Conservation (phyloP, 1,284 basidiomycete species). For the Meripilus lineatus region DNA sequence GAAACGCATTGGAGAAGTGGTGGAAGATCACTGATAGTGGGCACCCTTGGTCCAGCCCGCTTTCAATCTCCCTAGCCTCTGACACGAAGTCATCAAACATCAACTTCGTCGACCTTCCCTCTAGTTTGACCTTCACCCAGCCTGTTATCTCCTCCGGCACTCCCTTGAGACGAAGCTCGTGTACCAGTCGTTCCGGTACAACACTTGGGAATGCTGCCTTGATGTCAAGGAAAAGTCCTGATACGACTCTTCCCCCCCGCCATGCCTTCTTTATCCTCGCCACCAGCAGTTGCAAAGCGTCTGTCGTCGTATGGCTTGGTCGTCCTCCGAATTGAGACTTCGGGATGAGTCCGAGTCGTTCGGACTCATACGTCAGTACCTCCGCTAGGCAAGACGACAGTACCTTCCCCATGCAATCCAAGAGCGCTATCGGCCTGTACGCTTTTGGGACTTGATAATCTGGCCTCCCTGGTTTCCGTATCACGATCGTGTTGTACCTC, state of each 20-base stretch:
- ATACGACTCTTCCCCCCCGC: slow-evolving; percentile 26
- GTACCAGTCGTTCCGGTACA: slow-evolving; percentile 22
- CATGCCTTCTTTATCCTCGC: slow-evolving; percentile 30
- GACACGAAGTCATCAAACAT: slow-evolving; percentile 29
- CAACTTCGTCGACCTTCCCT: slow-evolving; percentile 20
- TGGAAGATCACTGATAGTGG: slow-evolving; percentile 28
- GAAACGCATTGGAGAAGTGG: slow-evolving; percentile 29
- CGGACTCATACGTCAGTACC: slow-evolving; percentile 16
- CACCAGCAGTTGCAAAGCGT: slow-evolving; percentile 31
- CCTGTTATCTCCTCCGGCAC: slow-evolving; percentile 21
- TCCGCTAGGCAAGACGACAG: slow-evolving; percentile 24
- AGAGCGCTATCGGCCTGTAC: slow-evolving; percentile 37
- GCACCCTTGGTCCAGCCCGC: slow-evolving; percentile 31
- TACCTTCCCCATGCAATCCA: slow-evolving; percentile 32
- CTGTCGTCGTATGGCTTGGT: slow-evolving; percentile 30
- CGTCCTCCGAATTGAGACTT: slow-evolving; percentile 30
- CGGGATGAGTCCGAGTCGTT: slow-evolving; percentile 22
- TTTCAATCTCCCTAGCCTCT: slow-evolving; percentile 17
- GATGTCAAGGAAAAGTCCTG: slow-evolving; percentile 34
- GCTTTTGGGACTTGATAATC: slow-evolving; percentile 32
- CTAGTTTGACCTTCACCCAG: slow-evolving; percentile 22
- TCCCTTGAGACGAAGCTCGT: slow-evolving; percentile 25
- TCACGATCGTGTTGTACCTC: slow-evolving; percentile 27
- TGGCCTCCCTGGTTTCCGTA: slow-evolving; percentile 34
- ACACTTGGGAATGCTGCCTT: slow-evolving; percentile 36